Evolutionary conservation across 2,329 filamentous ascomycete genomes (phyloP).

Genomic region (Exophiala alcalophila): DNA sequence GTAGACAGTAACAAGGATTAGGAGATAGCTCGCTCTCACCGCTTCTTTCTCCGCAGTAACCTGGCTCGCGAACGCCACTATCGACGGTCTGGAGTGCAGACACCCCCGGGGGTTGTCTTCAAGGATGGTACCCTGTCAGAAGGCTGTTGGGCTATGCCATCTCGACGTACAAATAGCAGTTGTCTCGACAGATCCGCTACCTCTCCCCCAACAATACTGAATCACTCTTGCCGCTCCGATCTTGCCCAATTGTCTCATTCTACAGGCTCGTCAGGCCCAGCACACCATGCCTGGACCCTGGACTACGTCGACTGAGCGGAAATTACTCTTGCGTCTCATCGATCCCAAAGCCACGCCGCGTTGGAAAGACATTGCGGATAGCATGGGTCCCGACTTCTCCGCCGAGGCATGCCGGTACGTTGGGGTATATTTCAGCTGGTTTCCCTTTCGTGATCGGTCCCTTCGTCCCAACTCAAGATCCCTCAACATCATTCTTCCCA

Average conservation of each 20-base stretch:
- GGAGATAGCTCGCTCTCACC: neutral
- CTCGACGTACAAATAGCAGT: too few species aligned
- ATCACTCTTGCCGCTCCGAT: too few species aligned
- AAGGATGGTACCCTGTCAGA: too few species aligned
- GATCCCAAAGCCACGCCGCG: conserved; percentile 23
- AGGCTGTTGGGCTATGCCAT: too few species aligned
- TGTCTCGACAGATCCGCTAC: too few species aligned
- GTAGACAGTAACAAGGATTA: too few species aligned
- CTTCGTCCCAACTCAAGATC: neutral
- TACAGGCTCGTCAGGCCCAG: neutral
- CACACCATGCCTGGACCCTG: conserved; percentile 13
- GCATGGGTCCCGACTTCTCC: conserved; percentile 23
- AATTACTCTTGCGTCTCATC: conserved; percentile 24
- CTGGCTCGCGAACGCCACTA: conserved; percentile 1
- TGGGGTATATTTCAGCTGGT: conserved; percentile 6
- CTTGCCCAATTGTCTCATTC: too few species aligned
- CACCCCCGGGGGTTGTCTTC: too few species aligned
- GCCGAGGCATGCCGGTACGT: conserved; percentile 28
- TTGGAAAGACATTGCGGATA: conserved; percentile 20
- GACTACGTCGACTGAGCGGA: conserved; percentile 20
- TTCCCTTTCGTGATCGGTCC: conserved; percentile 6
- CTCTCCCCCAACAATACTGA: too few species aligned
- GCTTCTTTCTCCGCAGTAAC: conserved; percentile 4
- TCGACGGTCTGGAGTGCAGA: too few species aligned
- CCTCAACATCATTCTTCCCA: conserved; percentile 5